Evolutionary conservation across 2,329 filamentous ascomycete genomes (phyloP).

Genomic region (Lecanosticta acicola): DNA sequence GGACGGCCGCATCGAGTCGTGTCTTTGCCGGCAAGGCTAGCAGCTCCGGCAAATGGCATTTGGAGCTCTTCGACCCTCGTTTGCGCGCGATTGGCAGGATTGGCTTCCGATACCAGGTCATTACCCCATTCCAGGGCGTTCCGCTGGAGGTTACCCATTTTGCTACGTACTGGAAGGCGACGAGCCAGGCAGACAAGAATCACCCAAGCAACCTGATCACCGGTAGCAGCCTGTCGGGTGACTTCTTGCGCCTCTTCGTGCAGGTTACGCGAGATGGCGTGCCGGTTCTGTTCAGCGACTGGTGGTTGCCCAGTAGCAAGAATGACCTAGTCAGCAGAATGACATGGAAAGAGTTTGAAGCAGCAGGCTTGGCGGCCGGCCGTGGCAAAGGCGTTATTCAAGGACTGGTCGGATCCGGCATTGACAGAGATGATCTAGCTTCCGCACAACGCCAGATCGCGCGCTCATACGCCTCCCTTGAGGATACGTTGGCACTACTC

Average conservation of each 20-base stretch:
- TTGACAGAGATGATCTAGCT: conserved; percentile 44
- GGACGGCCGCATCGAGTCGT: conserved; percentile 83
- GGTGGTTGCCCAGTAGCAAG: conserved; percentile 51
- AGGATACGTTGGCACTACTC: conserved; percentile 68
- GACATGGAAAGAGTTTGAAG: conserved; percentile 65
- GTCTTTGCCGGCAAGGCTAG: conserved; percentile 72
- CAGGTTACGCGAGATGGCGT: conserved; percentile 85
- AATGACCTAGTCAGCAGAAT: conserved; percentile 78
- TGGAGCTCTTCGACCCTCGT: conserved; percentile 88
- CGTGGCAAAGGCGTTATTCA: conserved; percentile 25
- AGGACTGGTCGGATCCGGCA: conserved; percentile 25
- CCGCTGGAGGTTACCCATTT: conserved; percentile 96
- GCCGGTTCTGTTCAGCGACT: conserved; percentile 80
- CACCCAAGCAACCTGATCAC: conserved; percentile 84
- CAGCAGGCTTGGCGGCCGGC: conserved; percentile 34
- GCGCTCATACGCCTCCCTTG: conserved; percentile 69
- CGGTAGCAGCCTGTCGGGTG: conserved; percentile 89
- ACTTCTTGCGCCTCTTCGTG: conserved; percentile 86
- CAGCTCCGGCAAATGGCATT: conserved; percentile 72
- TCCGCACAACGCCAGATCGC: conserved; percentile 65
- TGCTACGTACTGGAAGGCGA: conserved; percentile 98
- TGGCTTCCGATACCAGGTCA: conserved; percentile 89
- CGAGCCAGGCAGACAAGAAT: conserved; percentile 74
- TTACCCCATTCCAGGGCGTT: conserved; percentile 89
- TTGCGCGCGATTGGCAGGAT: conserved; percentile 89